Percentiles rank a stretch among this genome's conserved stretches.
Conservation (phyloP, 1,284 basidiomycete genomes). For the Abortiporus biennis region DNA sequence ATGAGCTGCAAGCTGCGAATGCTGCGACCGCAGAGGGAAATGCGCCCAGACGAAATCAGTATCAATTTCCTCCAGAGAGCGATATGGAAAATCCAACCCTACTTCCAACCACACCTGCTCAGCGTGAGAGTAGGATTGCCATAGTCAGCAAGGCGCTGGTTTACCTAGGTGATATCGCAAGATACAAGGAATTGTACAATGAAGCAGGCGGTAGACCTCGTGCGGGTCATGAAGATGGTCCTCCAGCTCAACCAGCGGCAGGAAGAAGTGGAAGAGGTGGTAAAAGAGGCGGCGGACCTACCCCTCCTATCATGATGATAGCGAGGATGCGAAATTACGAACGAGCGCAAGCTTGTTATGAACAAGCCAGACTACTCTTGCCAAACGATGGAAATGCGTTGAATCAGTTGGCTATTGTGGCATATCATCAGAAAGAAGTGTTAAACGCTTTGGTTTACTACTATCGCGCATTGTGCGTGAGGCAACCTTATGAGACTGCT, state of each 20-base stretch:
- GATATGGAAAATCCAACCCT: conserved; percentile 26
- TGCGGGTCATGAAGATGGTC: conserved; percentile 56
- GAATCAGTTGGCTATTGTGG: conserved; percentile 92
- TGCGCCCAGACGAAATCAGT: conserved; percentile 37
- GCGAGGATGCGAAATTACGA: conserved; percentile 61
- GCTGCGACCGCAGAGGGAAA: conserved; percentile 9
- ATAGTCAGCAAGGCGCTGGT: conserved; percentile 86
- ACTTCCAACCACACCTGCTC: conserved; percentile 37
- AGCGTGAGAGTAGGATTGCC: conserved; percentile 56
- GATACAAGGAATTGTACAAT: conserved; percentile 89
- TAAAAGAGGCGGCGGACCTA: conserved; percentile 32
- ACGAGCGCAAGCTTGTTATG: conserved; percentile 76
- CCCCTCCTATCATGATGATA: conserved; percentile 28
- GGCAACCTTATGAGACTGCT: conserved; percentile 83
- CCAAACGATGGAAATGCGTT: conserved; percentile 85
- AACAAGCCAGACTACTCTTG: conserved; percentile 76
- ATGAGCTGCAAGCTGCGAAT: too few relatives aligned
- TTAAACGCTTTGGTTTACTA: conserved; percentile 83
- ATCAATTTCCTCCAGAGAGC: conserved; percentile 50
- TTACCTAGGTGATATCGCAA: conserved; percentile 89
- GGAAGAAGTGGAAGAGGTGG: conserved; percentile 40
- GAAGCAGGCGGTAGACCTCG: conserved; percentile 61
- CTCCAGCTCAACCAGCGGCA: conserved; percentile 27
- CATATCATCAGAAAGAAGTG: conserved; percentile 79
- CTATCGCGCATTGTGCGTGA: conserved; percentile 78